These are phyloP conservation scores for Suhomyces wounanorum DNA, from an alignment of 1,139 yeast species.

Conservation along the genomic window DNA sequence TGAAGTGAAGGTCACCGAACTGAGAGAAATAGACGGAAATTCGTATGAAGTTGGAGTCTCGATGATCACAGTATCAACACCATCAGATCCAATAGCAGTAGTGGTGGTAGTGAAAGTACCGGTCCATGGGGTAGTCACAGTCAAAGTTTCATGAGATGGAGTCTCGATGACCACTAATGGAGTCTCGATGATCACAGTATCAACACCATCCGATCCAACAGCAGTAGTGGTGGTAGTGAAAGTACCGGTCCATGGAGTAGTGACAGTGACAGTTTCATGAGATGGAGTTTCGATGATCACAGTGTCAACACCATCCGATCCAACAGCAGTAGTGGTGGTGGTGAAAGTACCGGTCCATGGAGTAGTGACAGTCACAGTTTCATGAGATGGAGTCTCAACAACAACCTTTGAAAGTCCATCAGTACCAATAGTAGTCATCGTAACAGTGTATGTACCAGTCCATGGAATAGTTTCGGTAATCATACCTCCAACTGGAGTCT, in stretches of 20 bases:
- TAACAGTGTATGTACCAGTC: not conserved
- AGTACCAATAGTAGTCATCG: not conserved
- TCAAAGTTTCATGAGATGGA: not conserved
- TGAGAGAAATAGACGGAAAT: not conserved
- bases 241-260: not conserved
- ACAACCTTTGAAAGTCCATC: not conserved
- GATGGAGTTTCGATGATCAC: not conserved
- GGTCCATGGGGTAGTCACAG: not conserved
- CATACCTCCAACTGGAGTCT: not conserved
- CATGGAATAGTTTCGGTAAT: not conserved
- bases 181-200: not conserved
- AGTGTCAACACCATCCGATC: not conserved
- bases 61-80: not conserved
- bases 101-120: not conserved
- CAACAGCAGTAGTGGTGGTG: not conserved
- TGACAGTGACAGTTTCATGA: not conserved
- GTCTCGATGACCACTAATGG: not conserved
- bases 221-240: not conserved
- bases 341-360: not conserved
- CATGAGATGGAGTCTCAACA: not conserved
- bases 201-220: not conserved
- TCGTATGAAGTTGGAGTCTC: not conserved
- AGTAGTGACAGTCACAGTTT: not conserved
- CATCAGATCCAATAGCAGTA: not conserved
- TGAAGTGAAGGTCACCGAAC: not conserved